Conservation (phyloP, 1,139 yeast genomes). For the Hansenula anomala region DNA sequence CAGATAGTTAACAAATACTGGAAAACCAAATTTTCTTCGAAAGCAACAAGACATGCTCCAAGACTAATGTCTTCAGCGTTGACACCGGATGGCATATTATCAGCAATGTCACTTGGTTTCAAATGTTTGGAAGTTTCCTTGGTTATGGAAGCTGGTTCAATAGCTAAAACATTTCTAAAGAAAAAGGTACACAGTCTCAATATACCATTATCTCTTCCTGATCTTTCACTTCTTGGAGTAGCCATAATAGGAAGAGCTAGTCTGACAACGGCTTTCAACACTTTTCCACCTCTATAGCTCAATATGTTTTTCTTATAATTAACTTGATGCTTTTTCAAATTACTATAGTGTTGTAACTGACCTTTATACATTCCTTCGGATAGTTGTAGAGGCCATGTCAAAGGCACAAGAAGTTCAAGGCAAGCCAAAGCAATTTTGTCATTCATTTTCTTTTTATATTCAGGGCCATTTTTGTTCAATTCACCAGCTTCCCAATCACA, state of each 20-base stretch:
- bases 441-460: slow-evolving; percentile 30
- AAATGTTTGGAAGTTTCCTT: slow-evolving; percentile 34
- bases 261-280: slow-evolving; percentile 66
- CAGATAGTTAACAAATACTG: slow-evolving; percentile 65
- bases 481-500: slow-evolving; percentile 63
- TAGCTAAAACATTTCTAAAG: slow-evolving; percentile 68
- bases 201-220: slow-evolving; percentile 67
- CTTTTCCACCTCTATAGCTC: slow-evolving; percentile 51
- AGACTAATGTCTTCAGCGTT: slow-evolving; percentile 64
- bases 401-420: slow-evolving; percentile 73
- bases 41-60: slow-evolving; percentile 51
- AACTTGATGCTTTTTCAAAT: slow-evolving; percentile 61
- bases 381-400: slow-evolving; percentile 82
- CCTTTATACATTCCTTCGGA: slow-evolving; percentile 42
- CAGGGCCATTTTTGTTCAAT: slow-evolving; percentile 24
- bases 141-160: slow-evolving; percentile 62
- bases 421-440: slow-evolving; percentile 67
- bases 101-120: slow-evolving; percentile 24
- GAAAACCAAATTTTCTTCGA: slow-evolving; percentile 65
- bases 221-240: slow-evolving; percentile 50
- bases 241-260: slow-evolving; percentile 63
- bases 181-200: slow-evolving; percentile 69
- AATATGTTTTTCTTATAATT: slow-evolving; percentile 68
- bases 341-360: slow-evolving; percentile 55
- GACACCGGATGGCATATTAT: slow-evolving; percentile 52